Evolutionary conservation across 2,329 filamentous ascomycete species (phyloP), one percentile per base, ranked within the genome.

Genomic region (Arthrobotrys megalospora): DNA sequence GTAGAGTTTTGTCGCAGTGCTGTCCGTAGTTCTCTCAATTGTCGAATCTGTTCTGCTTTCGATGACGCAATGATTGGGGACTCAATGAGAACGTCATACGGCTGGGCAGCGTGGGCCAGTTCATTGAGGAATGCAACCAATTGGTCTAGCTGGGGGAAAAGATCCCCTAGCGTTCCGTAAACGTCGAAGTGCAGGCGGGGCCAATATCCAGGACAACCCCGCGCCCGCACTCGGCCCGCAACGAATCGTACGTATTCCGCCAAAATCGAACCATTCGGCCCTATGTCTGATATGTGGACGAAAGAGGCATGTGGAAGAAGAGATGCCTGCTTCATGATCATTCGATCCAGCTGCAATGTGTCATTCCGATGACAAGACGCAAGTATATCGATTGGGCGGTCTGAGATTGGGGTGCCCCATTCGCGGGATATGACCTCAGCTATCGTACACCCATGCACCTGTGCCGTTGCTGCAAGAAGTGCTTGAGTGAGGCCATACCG

Each of bases 281-380:
- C 79, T 21, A 80, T 65, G 34, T 80, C 80, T 16, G 71, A 72
- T 1, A 77, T 43, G 36, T 80, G 75, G n/a, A 80, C 63, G 53
- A 80, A 80, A 16, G 80, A 80, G 38, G 80, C 79, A 55, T 80
- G 80, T 8, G 80, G 80, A 10, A 80, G 60, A 36, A 80, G 68
- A 1, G 76, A 34, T 6, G 70, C 80, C 16, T 60, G 53, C 28
- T 80, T 80, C 80, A 80, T 80, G 14, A 80, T 80, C 80, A 80
- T 80, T 3, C 80, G 70, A 48, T 80, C 80, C 14, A 80, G 16
- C 21, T 80, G 80, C 4, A 80, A 38, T 5, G 71, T 65, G 34
- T 80, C 80, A 24, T 80, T 79, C 16, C 79, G 60, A 50, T 80
- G 80, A 41, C 80, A 80, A 5, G 79, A 80, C 4, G 80, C 78